Evolutionary conservation across 2,329 filamentous ascomycete species (phyloP), one percentile per base, ranked within the genome.

Genomic region (Cucurbitaria berberidis): DNA sequence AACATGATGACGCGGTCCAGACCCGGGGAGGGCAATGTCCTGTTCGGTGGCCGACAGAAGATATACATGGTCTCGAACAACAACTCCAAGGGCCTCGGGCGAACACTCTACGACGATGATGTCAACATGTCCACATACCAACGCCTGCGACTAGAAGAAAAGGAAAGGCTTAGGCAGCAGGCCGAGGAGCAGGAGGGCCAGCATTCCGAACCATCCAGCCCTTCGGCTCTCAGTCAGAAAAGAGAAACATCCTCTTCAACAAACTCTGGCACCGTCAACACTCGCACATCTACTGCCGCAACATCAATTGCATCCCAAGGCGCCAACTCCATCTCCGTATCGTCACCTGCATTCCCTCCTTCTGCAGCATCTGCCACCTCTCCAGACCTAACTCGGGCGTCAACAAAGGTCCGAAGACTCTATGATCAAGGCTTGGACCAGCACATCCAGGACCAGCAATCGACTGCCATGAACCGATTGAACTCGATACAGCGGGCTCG

Each of bases 41-140:
- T 99, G 51, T 99, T 99, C 75, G 95, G 95, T 51, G 95, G 95
- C 15, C 86, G 95, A 39, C 95, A 98, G 73, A 98, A 98, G 78
- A 88, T 98, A 32, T 98, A 96, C 70, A 93, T 91, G 74, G 90
- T 96, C 59, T 82, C 89, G 0, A 76, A 70, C 41, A 70, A 72
- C 35, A 80, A 80, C 2, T 78, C 80, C 29, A 80, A 77, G 63
- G 64, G 76, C 61, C 64, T 76, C 49, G 68, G 77, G n/a, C 87
- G 85, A 59, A 82, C 87, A 0, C 74, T 96, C 2, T 98, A 97
- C 68, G 92, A 96, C 22, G 88, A 95, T 62, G 95, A 99, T 73
- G 84, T 97, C 16, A 85, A 87, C 22, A 78, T 89, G 73, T 96
- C 93, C 2, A 83, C 90, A 8, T 97, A 96, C 67, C 92, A 96